Evolutionary conservation across 768 basidiomycete genomes (phyloP).

Genomic region (Termitomyces eurrhizus): DNA sequence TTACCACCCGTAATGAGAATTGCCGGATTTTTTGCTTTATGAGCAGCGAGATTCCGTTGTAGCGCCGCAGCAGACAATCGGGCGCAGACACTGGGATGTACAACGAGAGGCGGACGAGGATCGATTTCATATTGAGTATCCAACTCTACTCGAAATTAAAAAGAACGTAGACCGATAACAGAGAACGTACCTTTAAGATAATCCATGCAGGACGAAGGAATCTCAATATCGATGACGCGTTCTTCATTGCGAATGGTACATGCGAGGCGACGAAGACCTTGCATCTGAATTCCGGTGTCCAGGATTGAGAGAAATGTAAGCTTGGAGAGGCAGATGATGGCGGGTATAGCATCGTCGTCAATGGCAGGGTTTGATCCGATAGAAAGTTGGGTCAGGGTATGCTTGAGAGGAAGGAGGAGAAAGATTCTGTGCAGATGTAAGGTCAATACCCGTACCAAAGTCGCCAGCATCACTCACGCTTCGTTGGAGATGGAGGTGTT

Average conservation of each 20-base stretch:
- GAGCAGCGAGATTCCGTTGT: slow-evolving; percentile 53
- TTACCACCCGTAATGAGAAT: background rate
- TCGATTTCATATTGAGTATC: slow-evolving; percentile 43
- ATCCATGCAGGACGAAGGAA: slow-evolving; percentile 47
- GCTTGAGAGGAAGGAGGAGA: slow-evolving; percentile 52
- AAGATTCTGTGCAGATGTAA: slow-evolving; percentile 39
- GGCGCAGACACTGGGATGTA: slow-evolving; percentile 34
- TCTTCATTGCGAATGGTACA: slow-evolving; percentile 27
- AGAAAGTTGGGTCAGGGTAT: slow-evolving; percentile 47
- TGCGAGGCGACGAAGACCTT: slow-evolving; percentile 48
- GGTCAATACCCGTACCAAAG: slow-evolving; percentile 4
- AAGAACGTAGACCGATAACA: background rate
- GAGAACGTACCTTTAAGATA: slow-evolving; percentile 48
- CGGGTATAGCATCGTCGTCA: slow-evolving; percentile 53
- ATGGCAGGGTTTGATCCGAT: slow-evolving; percentile 50
- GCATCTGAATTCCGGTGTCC: slow-evolving; percentile 53
- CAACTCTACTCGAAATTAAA: slow-evolving; percentile 32
- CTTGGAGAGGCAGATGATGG: slow-evolving; percentile 43
- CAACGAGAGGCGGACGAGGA: slow-evolving; percentile 46
- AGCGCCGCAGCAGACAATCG: slow-evolving; percentile 45
- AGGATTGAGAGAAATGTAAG: slow-evolving; percentile 48
- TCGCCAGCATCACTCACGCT: slow-evolving; percentile 36
- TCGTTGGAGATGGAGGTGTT: slow-evolving; percentile 59
- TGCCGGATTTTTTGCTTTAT: slow-evolving; percentile 40
- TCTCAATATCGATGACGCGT: slow-evolving; percentile 46